Evolutionary conservation across 306 rosid species (phyloP), one percentile per base, ranked within the genome.

Genomic region (Urtica urens): DNA sequence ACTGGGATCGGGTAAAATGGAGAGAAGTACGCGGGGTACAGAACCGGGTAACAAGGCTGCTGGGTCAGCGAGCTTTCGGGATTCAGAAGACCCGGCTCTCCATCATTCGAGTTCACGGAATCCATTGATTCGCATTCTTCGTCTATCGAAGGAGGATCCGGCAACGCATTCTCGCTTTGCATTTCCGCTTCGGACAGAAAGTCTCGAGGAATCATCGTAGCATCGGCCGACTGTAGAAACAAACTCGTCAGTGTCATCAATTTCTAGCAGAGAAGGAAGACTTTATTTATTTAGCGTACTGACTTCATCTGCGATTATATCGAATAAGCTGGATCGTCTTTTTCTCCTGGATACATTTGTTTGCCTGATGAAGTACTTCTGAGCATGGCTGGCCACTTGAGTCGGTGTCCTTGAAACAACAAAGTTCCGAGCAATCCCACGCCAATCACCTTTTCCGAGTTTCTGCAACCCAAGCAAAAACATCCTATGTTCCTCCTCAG

Each of bases 371-470:
- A 90, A 90, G 67, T 90, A 85, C 49, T 90, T 90, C 67, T 90
- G 99, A 47, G 99, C 99, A 63, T 90, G 99, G 68, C 99, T 90
- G 52, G 99, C 99, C 56, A 90, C 99, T 73, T 90, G 99, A 38
- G 99, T 90, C 19, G 99, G 99, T 7, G 99, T 82, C 69, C 99
- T 85, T 38, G 99, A 59, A 64, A 79, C 68, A 46, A 90, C 99
- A 56, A 77, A 90, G 65, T 82, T 90, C 49, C 99, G 81, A 34
- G 99, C 92, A 16, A 90, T 90, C 63, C 99, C 99, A 54, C 99
- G 95, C 99, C 99, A 90, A 65, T 90, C 99, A 38, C 99, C 99
- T 81, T 90, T 90, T 39, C 99, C 99, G 51, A 85, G 87, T 72
- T 81, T 90, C 73, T 90, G 92, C 67, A 90, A 64, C 61, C 99